Evolutionary conservation across 345 rosid species (phyloP), one percentile per base, ranked within the genome.

Genomic region (Mallotus nudiflorus): DNA sequence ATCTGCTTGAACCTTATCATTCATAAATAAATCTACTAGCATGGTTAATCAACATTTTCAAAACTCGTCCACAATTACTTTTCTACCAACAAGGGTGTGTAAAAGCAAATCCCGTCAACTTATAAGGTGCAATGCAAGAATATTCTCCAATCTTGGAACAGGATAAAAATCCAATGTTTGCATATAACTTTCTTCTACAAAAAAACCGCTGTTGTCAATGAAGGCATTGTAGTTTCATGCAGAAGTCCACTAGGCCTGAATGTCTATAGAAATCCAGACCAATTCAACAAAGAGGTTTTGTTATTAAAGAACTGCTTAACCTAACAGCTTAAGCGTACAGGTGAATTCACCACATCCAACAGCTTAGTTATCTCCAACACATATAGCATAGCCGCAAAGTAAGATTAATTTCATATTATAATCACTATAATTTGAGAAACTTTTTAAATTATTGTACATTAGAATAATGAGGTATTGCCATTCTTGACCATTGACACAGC

Each of bases 1-100:
- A 64, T 48, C 25, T 81, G 50, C 68, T 66, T 46, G 22, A 13
- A 29, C 62, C 45, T 31, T 39, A 73, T 27, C 42, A 70, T 51
- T 22, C 12, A 69, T 61, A 56, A 35, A 67, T 70, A 24, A 56
- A 62, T 31, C 4, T 51, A 10, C 19, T 49, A 19, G 6, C 48
- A 14, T 0, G 29, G 27, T 52, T 11, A 50, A 12, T 16, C 0
- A 28, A 27, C 50, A 3, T n/a, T n/a, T 2, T 62, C 33, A 40
- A 62, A 40, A 62, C 14, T 22, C 50, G 25, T 13, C 27, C 13
- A 62, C 35, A 62, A 44, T 14, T 11, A 20, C 2, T n/a, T 3
- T 18, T 58, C 49, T 42, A 24, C 2, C 19, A 62, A 28, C 12
- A 15, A 14, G 35, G 10, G 15, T 14, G 44, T 19, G 45, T 7